Evolutionary conservation across 139 green algal genomes (phyloP), one percentile per base, ranked within the genome.

Genomic region (Auxenochlorella pyrenoidosa): DNA sequence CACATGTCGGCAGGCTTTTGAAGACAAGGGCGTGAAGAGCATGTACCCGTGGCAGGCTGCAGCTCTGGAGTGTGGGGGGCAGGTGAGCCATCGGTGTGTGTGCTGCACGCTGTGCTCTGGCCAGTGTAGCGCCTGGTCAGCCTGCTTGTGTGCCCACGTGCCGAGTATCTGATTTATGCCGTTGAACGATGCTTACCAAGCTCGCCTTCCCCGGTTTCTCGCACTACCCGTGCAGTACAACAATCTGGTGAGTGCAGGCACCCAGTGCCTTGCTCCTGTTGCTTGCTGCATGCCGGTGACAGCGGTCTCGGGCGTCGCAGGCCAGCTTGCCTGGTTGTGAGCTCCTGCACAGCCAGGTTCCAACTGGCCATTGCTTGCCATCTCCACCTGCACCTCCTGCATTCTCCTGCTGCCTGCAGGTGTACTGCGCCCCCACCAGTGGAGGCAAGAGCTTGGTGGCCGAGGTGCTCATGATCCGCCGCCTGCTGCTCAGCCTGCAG

Each of bases 381-480:
- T 36, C 5, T 71, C 63, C 30, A 4, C 26, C 5, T 4, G 1
- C n/a, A 75, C 2, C 68, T 43, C 22, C 68, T n/a, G 28, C 30
- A 22, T 22, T 22, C 40, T 21, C 26, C 28, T 38, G 41, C 43
- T 5, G 1, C 75, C 32, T 40, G 44, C 51, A 47, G 36, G 93
- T 98, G 66, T 98, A 96, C 92, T 95, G 90, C 75, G 96, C 96
- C 19, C 96, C 96, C 59, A 98, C 96, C 36, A 95, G 90, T 34
- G 94, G 95, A 30, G 96, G 96, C 60, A 98, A 98, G 90, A 95
- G 89, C 40, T 85, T 97, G 84, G 96, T 98, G 15, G 95, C 95
- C 10, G 95, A 98, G 83, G 79, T 98, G 24, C 90, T 98, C 5
- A 90, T 98, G 88, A 77, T 97, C 22, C 91, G 93, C 58, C 86